A percentile compares a stretch with the other conserved stretches of the same genome.
phyloP scores from a whole-genome alignment of 139 green algal genomes.

The Chlorella sp. region DNA sequence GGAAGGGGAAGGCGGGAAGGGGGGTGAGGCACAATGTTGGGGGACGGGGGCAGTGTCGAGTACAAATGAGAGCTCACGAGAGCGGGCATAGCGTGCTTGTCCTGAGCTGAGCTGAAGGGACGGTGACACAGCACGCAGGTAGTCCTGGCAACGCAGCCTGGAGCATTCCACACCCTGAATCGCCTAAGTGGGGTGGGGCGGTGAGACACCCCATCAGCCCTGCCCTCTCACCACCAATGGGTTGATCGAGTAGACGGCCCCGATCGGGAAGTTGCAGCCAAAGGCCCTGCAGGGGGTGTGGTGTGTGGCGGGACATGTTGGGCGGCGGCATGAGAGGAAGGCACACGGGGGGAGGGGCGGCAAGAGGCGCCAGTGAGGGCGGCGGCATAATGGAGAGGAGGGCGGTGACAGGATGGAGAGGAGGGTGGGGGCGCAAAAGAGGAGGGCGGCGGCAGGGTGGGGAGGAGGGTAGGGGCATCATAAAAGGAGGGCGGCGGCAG shows the following conservation, averaged over 20 bases:
- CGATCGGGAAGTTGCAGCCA: slow-evolving; percentile 62
- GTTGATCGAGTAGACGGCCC: slow-evolving; percentile 70
- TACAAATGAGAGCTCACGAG: background rate
- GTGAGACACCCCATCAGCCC: too few relatives aligned
- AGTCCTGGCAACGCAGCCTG: slow-evolving; percentile 40
- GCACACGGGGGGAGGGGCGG: too few relatives aligned
- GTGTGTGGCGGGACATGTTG: background rate
- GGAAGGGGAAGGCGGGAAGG: background rate
- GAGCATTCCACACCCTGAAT: too few relatives aligned
- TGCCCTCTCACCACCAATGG: slow-evolving; percentile 36
- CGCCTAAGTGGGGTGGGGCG: too few relatives aligned
- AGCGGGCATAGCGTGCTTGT: too few relatives aligned
- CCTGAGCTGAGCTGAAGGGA: too few relatives aligned
- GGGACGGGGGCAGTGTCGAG: background rate
- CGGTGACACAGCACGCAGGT: background rate
- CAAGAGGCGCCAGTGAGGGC: background rate
- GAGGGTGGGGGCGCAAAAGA: too few relatives aligned
- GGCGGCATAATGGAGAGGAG: too few relatives aligned
- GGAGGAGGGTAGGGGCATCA: too few relatives aligned
- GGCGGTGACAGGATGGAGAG: background rate
- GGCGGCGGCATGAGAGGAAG: background rate
- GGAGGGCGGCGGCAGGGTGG: background rate
- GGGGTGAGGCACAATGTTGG: background rate
- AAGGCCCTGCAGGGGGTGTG: slow-evolving; percentile 43
- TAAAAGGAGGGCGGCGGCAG: too few relatives aligned